These are phyloP conservation scores for Fusarium virguliforme DNA, from an alignment of 2,329 filamentous ascomycete species.

Conservation along the genomic window DNA sequence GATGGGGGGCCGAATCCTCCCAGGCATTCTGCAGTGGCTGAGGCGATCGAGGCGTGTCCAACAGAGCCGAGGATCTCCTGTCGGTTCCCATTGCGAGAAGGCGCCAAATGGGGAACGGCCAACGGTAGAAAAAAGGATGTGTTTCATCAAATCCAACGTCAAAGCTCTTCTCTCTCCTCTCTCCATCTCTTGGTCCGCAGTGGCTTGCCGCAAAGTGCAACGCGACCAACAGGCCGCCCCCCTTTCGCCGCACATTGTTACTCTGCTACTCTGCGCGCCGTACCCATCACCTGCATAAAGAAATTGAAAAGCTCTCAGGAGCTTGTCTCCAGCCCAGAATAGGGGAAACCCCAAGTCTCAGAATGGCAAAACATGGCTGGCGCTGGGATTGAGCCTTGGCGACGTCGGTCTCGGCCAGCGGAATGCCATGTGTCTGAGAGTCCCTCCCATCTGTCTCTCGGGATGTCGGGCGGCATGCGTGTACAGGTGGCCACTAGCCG, in stretches of 20 bases:
- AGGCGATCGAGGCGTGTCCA: background rate
- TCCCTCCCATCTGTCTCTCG: conserved; percentile 4
- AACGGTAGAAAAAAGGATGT: background rate
- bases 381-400: conserved; percentile 40
- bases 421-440: conserved; percentile 9
- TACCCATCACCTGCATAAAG: conserved; percentile 17
- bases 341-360: conserved; percentile 37
- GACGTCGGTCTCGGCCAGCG: conserved; percentile 27
- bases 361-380: conserved; percentile 38
- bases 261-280: conserved; percentile 7
- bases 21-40: conserved; percentile 11
- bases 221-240: conserved; percentile 8
- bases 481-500: conserved; percentile 5
- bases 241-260: conserved; percentile 10
- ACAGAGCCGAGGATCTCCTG: conserved; percentile 6
- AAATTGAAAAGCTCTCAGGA: conserved; percentile 15
- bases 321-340: conserved; percentile 28
- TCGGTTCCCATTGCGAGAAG: conserved; percentile 1
- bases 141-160: conserved; percentile 3
- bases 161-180: background rate
- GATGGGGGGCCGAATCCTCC: conserved; percentile 1
- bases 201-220: conserved; percentile 16
- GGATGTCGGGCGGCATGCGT: conserved; percentile 3
- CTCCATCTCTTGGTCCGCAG: background rate
- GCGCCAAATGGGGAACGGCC: background rate